Conservation (phyloP, 1,284 basidiomycete genomes). For the Fomitopsis schrenkii region DNA sequence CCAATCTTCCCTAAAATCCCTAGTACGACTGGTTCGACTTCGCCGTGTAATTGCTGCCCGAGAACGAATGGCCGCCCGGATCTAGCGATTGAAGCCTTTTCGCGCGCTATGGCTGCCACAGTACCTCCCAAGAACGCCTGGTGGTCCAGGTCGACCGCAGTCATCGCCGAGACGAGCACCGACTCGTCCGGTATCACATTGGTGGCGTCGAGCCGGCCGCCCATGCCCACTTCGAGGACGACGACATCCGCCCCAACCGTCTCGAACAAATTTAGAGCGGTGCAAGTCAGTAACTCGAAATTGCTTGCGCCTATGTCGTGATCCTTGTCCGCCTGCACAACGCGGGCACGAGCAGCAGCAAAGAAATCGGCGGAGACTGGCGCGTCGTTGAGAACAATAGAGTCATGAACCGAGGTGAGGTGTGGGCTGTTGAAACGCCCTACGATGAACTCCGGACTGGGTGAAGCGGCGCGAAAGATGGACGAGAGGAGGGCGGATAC, state of each 20-base stretch:
- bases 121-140: slow-evolving; percentile 85
- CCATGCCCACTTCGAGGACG: slow-evolving; percentile 94
- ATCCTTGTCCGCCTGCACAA: slow-evolving; percentile 49
- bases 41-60: slow-evolving; percentile 59
- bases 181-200: slow-evolving; percentile 76
- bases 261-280: slow-evolving; percentile 75
- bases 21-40: slow-evolving; percentile 43
- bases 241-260: slow-evolving; percentile 69
- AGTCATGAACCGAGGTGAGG: slow-evolving; percentile 77
- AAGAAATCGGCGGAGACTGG: slow-evolving; percentile 55
- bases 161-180: slow-evolving; percentile 78
- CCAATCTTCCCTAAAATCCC: slow-evolving; percentile 36
- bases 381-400: slow-evolving; percentile 64
- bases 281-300: slow-evolving; percentile 86
- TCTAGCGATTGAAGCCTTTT: slow-evolving; percentile 86
- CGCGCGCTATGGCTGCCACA: slow-evolving; percentile 69
- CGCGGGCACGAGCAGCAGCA: slow-evolving; percentile 38
- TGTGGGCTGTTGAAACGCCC: slow-evolving; percentile 95
- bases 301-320: slow-evolving; percentile 52
- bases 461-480: slow-evolving; percentile 55
- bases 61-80: slow-evolving; percentile 69
- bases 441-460: slow-evolving; percentile 53
- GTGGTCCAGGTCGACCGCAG: slow-evolving; percentile 90
- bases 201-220: slow-evolving; percentile 90
- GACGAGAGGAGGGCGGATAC: slow-evolving; percentile 83